Conservation (phyloP, 192 early-diverging fungal genomes). For the Rhizoclosmatium sp. region DNA sequence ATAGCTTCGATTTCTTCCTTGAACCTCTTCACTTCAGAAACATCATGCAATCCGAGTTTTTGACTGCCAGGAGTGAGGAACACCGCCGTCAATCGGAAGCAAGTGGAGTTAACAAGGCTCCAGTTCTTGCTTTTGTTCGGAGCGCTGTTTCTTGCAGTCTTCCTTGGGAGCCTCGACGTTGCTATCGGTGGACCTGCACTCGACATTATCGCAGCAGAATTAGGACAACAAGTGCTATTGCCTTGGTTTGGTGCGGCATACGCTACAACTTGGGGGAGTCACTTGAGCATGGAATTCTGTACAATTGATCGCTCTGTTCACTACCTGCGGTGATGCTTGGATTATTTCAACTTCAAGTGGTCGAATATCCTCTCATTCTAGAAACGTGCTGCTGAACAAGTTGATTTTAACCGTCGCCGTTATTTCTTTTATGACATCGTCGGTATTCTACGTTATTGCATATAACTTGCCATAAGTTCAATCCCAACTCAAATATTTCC, state of each 20-base stretch:
- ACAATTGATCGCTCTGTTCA: too few relatives aligned
- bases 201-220: slow-evolving; percentile 60
- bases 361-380: slow-evolving; percentile 38
- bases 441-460: not conserved
- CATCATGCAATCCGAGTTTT: too few relatives aligned
- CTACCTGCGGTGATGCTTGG: too few relatives aligned
- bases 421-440: not conserved
- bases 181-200: slow-evolving; percentile 77
- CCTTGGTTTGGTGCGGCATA: slow-evolving; percentile 80
- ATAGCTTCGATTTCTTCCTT: too few relatives aligned
- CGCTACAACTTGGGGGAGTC: too few relatives aligned
- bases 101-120: too few relatives aligned
- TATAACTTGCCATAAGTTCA: not conserved
- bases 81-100: too few relatives aligned
- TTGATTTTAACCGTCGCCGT: not conserved
- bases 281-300: too few relatives aligned
- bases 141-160: slow-evolving; percentile 41
- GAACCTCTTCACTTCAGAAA: too few relatives aligned
- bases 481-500: too few relatives aligned
- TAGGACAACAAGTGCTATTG: slow-evolving; percentile 60
- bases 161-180: slow-evolving; percentile 70
- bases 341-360: too few relatives aligned
- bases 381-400: not conserved
- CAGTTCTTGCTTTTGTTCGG: not conserved
- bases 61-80: too few relatives aligned